Evolutionary conservation across 1,139 yeast species (phyloP), one percentile per base, ranked within the genome.

Genomic region (Taphrina pruni): DNA sequence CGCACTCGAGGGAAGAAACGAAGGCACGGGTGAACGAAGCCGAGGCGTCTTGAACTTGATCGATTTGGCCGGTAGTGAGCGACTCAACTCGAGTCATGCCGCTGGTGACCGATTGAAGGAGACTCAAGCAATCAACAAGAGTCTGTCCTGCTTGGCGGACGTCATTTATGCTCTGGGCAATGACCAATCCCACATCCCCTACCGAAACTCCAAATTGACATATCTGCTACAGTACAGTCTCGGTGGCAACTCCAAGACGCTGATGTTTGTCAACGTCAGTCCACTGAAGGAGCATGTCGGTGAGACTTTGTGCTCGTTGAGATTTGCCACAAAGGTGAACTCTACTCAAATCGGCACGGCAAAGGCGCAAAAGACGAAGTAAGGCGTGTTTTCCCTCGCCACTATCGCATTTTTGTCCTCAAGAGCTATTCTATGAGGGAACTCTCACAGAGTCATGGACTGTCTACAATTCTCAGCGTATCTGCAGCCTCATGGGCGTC

Each of bases 201-300:
- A 83, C 75, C 78, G 89, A 69, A 85, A 86, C 75, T 82, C 88
- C 39, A 83, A 80, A 71, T 81, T 94, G 74, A 94, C 99, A 0
- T 90, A 90, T 76, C 80, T 93, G 20, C 81, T 94, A 72, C 95
- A 92, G 75, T 87, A 90, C 76, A 91, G 97, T 56, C 81, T 94
- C 55, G 87, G 90, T 1, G 97, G 97, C 0, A 84, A 86, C 70
- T 90, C 97, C 0, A 94, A 93, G 77, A 92, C 97, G 0, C 81
- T 94, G 71, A 92, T 94, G 97, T 89, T 94, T 82, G 97, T 92
- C 14, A 93, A 92, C 75, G 83, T 93, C 6, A 89, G 97, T 1
- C 93, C 97, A 4, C 79, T 84, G 64, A 78, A 77, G 32, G 79
- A 79, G 38, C 90, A 90, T 76, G 82, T 87, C 65, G 85, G 83